Evolutionary conservation across 208 protist genomes (phyloP), one percentile per base, ranked within the genome.

Genomic region (Leishmania amazonensis): DNA sequence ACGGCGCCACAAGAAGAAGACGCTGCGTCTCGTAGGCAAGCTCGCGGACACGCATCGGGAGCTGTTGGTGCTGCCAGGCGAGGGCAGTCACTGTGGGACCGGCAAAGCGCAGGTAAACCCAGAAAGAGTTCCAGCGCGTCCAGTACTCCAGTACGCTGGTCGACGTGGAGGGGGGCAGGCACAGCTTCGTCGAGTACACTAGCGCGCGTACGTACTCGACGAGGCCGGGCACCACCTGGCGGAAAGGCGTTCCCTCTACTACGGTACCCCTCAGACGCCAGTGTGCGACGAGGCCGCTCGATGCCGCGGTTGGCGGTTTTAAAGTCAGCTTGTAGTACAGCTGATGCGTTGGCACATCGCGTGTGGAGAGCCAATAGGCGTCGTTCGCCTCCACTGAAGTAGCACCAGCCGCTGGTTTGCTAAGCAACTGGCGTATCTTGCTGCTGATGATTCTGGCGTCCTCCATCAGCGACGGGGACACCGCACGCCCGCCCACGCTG

Each of bases 91-190:
- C 77, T 21, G 82, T 75, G 7, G 82, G 2, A 21, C 71, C 77
- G 35, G 21, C 57, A 81, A 81, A 57, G 72, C 62, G 82, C n/a
- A 85, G 40, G 57, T 79, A 81, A 31, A 85, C 51, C 77, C 77
- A 81, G 28, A 85, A 35, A 38, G 77, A 75, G 57, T 67, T 31
- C 82, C 82, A 85, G 38, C 72, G 71, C 51, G 72, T 64, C 82
- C 82, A 85, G 53, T 58, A 67, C 40, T 81, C 82, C 49, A 79
- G 62, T 28, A 11, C 82, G 2, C 49, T 62, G 54, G 67, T 57
- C 21, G 13, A 60, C 0, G 58, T 35, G 51, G 77, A 49, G 57
- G 77, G 57, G 3, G 77, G 47, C 0, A 67, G 51, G 21, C 38
- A 73, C 40, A 85, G 60, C 40, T 51, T 68, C 11, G 72, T 62